phyloP scores from a whole-genome alignment of 2,329 filamentous ascomycete species.

The Colletotrichum aenigma region DNA sequence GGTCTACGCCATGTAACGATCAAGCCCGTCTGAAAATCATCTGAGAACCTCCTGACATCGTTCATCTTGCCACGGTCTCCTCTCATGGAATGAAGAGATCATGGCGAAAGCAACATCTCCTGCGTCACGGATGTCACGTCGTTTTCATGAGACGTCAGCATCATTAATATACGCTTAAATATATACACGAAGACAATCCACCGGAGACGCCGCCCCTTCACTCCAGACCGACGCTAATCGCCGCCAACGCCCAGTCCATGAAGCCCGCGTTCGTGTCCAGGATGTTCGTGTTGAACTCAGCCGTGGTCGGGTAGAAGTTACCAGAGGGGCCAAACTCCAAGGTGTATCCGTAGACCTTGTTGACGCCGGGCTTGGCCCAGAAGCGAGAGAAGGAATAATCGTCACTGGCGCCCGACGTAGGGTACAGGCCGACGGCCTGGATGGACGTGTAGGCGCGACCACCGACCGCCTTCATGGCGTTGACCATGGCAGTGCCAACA shows the following conservation, averaged over 20 bases:
- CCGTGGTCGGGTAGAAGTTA: constrained; percentile 42
- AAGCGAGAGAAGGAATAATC: constrained; percentile 42
- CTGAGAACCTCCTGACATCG: not conserved
- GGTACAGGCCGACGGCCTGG: constrained; percentile 38
- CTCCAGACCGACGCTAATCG: constrained; percentile 28
- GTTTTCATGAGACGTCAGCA: not conserved
- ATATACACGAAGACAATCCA: not conserved
- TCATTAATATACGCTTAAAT: not conserved
- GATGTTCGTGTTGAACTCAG: constrained; percentile 43
- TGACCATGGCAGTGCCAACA: constrained; percentile 34
- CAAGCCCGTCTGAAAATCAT: not conserved
- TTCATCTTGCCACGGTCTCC: not conserved
- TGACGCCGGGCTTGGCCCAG: constrained; percentile 35
- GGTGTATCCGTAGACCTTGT: constrained; percentile 42
- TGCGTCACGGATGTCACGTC: not conserved
- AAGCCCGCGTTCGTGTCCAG: constrained; percentile 44
- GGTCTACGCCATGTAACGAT: not conserved
- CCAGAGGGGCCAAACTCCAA: constrained; percentile 40
- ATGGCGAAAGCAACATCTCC: not conserved
- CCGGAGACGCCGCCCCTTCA: not conserved
- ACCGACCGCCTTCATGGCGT: constrained; percentile 39
- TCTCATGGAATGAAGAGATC: not conserved
- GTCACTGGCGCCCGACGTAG: constrained; percentile 38
- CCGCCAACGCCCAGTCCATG: constrained; percentile 41
- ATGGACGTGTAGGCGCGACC: constrained; percentile 33